phyloP scores from a whole-genome alignment of 257 asterid genomes.

The Nicotiana paniculata region DNA sequence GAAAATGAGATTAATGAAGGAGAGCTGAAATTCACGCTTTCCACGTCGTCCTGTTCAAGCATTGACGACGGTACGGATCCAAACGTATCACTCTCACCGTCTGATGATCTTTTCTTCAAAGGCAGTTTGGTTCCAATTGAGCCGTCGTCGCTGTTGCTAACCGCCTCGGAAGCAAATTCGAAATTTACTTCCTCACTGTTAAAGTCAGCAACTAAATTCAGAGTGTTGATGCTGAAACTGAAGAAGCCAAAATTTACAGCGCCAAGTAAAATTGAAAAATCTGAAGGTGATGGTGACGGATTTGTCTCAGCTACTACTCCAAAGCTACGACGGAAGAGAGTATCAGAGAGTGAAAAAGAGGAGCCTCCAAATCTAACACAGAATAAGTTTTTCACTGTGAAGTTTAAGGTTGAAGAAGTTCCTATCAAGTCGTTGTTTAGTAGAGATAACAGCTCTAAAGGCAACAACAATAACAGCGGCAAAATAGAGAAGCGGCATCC shows the following conservation, averaged over 20 bases:
- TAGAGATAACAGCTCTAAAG: slow-evolving; percentile 53
- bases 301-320: slow-evolving; percentile 3
- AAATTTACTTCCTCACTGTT: slow-evolving; percentile 22
- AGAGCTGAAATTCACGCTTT: slow-evolving; percentile 20
- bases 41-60: slow-evolving; percentile 12
- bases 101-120: slow-evolving; percentile 27
- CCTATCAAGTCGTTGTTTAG: slow-evolving; percentile 51
- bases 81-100: slow-evolving; percentile 12
- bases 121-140: slow-evolving; percentile 24
- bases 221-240: slow-evolving; percentile 36
- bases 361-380: slow-evolving; percentile 6
- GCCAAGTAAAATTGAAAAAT: not conserved
- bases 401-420: slow-evolving; percentile 53
- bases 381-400: slow-evolving; percentile 41
- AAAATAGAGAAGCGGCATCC: slow-evolving; percentile 10
- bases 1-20: slow-evolving; percentile 7
- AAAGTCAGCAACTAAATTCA: slow-evolving; percentile 32
- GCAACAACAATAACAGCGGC: slow-evolving; percentile 4
- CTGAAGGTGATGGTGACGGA: not conserved
- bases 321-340: not conserved
- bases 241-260: slow-evolving; percentile 24
- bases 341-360: not conserved
- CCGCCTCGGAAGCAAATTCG: slow-evolving; percentile 18
- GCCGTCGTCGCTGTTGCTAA: slow-evolving; percentile 14
- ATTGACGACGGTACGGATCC: slow-evolving; percentile 8